A percentile compares a stretch with the other conserved stretches of the same genome.
phyloP scores from a whole-genome alignment of 139 green algal species.

The Yamagishiella unicocca region DNA sequence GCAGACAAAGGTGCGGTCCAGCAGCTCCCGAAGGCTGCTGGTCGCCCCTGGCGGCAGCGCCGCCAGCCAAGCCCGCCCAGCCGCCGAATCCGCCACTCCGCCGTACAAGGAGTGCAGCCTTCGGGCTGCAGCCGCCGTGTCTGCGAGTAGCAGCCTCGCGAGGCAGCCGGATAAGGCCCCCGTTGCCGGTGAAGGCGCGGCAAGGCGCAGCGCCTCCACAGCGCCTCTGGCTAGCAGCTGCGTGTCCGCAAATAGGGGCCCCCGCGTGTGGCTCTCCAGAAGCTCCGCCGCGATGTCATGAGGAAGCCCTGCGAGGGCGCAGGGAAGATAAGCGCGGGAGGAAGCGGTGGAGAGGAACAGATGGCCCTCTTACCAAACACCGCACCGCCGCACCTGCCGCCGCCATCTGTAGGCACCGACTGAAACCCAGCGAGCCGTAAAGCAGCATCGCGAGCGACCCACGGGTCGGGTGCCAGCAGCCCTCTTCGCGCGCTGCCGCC shows the following conservation, averaged over 20 bases:
- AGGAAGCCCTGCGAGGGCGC: neutral
- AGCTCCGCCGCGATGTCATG: neutral
- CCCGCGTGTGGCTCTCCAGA: neutral
- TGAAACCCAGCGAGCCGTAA: neutral
- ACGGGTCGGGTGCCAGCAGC: constrained; percentile 22
- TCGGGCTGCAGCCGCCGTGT: neutral
- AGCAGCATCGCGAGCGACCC: constrained; percentile 6
- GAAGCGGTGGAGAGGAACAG: neutral
- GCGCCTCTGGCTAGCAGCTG: constrained; percentile 11
- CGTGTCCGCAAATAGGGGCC: constrained; percentile 5
- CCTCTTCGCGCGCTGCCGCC: neutral
- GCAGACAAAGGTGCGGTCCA: constrained; percentile 33
- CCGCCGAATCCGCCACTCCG: neutral
- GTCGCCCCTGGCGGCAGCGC: constrained; percentile 1
- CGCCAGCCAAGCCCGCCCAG: constrained; percentile 12
- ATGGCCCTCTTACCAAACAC: too few species aligned
- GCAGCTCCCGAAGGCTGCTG: neutral
- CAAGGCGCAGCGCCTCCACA: neutral
- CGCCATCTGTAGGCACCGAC: neutral
- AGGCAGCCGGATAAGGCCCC: neutral
- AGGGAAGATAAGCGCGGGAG: neutral
- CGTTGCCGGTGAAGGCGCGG: neutral
- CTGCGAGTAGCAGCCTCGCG: neutral
- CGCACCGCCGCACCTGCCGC: neutral
- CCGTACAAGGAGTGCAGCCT: constrained; percentile 25